Percentiles rank a stretch among this genome's conserved stretches.
These are phyloP conservation scores for Paramecium bursaria DNA, from an alignment of 73 alveolate genomes.

Conservation along the genomic window DNA sequence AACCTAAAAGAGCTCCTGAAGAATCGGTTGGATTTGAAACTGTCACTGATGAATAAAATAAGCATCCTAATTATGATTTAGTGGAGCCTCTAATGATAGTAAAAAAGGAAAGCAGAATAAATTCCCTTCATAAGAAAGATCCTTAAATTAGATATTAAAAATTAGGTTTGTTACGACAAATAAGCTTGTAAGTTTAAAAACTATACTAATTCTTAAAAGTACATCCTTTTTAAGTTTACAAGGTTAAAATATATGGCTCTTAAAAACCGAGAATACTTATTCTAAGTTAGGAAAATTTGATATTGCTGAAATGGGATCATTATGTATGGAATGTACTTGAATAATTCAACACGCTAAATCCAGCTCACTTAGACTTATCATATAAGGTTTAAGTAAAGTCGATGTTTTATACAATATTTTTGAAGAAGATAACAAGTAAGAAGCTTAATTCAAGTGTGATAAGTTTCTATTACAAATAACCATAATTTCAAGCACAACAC, in stretches of 20 bases:
- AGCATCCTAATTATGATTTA: conserved; percentile 4
- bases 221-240: neutral
- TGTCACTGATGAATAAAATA: neutral
- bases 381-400: neutral
- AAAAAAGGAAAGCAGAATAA: conserved; percentile 26
- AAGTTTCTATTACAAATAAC: neutral
- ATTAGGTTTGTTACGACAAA: conserved; percentile 7
- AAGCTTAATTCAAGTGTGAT: neutral
- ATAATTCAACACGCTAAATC: neutral
- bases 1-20: conserved; percentile 11
- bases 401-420: conserved; percentile 11
- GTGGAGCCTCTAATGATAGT: neutral
- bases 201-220: neutral
- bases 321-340: neutral
- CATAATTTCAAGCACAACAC: conserved; percentile 7
- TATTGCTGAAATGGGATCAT: conserved; percentile 10
- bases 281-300: neutral
- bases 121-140: conserved; percentile 5
- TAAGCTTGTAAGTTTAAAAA: neutral
- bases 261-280: neutral
- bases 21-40: neutral
- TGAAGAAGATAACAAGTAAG: conserved; percentile 25
- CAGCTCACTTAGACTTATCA: neutral
- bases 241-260: conserved; percentile 24
- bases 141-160: conserved; percentile 35